A percentile compares a stretch with the other conserved stretches of the same genome.
These are phyloP conservation scores for Zygoascus ofunaensis DNA, from an alignment of 805 yeast genomes.

Conservation along the genomic window DNA sequence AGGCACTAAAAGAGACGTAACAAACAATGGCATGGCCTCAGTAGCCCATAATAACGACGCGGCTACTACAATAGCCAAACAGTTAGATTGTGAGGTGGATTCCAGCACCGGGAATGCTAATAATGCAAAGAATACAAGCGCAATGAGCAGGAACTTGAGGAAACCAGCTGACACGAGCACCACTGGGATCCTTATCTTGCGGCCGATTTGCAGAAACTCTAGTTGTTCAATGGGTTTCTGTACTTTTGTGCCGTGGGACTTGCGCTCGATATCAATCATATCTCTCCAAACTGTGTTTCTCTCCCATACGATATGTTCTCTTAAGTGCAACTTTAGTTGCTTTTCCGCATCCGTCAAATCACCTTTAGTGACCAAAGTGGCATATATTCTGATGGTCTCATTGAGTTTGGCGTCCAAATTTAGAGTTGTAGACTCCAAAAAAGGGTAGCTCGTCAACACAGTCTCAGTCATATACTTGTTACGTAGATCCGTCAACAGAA, in stretches of 20 bases:
- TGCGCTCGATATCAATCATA: constrained; percentile 83
- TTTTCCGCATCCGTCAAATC: constrained; percentile 39
- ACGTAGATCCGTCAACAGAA: constrained; percentile 52
- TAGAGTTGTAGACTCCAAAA: constrained; percentile 39
- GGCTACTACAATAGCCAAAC: constrained; percentile 74
- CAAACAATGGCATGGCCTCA: constrained; percentile 85
- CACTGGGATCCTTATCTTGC: constrained; percentile 25
- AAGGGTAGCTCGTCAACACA: constrained; percentile 44
- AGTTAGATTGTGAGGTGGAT: constrained; percentile 61
- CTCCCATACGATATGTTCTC: constrained; percentile 96
- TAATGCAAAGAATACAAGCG: constrained; percentile 40
- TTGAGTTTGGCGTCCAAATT: constrained; percentile 46
- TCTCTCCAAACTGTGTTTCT: constrained; percentile 97
- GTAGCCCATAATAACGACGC: constrained; percentile 93
- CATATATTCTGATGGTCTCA: constrained; percentile 46
- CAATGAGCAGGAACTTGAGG: constrained; percentile 40
- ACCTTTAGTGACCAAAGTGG: constrained; percentile 38
- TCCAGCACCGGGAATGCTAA: constrained; percentile 35
- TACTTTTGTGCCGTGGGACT: constrained; percentile 48
- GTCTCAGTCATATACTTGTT: constrained; percentile 43
- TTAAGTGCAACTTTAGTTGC: constrained; percentile 43
- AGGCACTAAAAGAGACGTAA: constrained; percentile 79
- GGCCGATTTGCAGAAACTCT: constrained; percentile 4
- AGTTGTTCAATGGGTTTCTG: not conserved
- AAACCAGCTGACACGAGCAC: constrained; percentile 32